Base-by-base conservation (phyloP, 225 moss, liverwort and hornwort species). In the Physcomitrium patens region DNA sequence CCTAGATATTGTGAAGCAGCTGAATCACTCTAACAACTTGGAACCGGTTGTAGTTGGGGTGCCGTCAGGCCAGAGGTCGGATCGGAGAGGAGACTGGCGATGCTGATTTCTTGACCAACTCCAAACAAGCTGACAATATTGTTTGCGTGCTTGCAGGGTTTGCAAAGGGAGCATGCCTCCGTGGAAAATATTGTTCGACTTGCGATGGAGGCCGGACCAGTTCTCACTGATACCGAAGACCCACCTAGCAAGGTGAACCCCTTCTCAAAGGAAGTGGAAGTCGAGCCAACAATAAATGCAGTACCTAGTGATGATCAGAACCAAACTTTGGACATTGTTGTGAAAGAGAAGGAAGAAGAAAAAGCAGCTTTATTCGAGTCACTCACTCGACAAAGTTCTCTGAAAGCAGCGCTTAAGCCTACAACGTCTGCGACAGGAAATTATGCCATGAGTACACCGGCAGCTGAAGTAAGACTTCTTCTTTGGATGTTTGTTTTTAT, bases 181-280 rank as follows among this genome's bases (percentile, higher is more conserved):
- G 87, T 97, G 65, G 97, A 91, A 63, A 97, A 97, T 23, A 97
- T 97, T 42, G 83, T 93, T 67, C 92, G 92, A 26, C 90, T 94
- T 16, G 91, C 97, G 12, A 93, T 86, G 91, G 86, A 94, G 70
- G 93, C 92, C 10, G 91, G 88, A 79, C 94, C 97, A 10, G 84
- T 89, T 18, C 77, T 89, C 13, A 54, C 66, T 31, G 78, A 80
- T 27, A 67, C 56, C 19, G 75, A 80, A 22, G 75, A 72, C 67
- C 42, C 76, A 28, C 60, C 72, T 14, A 69, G 73, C 70, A 74
- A 68, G 71, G 28, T 4, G 10, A 78, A 74, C 22, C 59, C 52
- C 43, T 48, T 64, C 18, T 53, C 61, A 11, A 68, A 58, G 71
- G 82, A 71, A 62, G 50, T 46, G 27, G 44, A 56, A 59, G 28